Percentiles rank a stretch among this genome's conserved stretches.
Conservation (phyloP, 2,329 filamentous ascomycete species). For the Beauveria varroae region DNA sequence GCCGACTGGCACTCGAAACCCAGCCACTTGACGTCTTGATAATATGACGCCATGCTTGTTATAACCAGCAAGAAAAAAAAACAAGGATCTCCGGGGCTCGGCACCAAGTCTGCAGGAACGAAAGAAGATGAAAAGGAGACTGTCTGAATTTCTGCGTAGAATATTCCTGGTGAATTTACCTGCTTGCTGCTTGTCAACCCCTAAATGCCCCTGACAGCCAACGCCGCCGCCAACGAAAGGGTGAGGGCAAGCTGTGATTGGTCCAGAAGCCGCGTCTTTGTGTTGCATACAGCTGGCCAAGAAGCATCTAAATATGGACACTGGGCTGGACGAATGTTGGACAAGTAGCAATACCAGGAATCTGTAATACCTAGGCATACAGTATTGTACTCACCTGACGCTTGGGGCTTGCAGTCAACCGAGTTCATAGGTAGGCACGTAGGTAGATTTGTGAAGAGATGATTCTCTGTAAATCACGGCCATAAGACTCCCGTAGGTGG, state of each 20-base stretch:
- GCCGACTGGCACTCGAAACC: neutral
- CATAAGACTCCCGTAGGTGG: too few species aligned
- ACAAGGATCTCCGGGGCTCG: neutral
- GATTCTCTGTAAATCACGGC: too few species aligned
- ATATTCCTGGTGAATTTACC: too few species aligned
- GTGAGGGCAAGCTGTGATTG: neutral
- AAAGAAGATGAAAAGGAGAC: too few species aligned
- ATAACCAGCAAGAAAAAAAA: neutral
- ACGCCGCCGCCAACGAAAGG: neutral
- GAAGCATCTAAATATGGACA: neutral
- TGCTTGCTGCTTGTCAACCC: neutral
- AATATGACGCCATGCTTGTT: neutral
- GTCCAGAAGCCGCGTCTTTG: neutral
- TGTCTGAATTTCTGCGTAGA: too few species aligned
- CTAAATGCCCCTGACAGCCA: neutral
- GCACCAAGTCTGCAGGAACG: too few species aligned
- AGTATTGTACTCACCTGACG: neutral
- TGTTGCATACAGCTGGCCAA: neutral
- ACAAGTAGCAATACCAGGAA: neutral
- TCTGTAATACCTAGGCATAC: too few species aligned
- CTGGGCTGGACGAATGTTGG: neutral
- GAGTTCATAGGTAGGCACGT: too few species aligned
- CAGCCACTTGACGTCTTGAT: neutral
- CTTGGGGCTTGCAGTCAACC: neutral
- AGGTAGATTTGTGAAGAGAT: too few species aligned